These are phyloP conservation scores for Agaricus blazei DNA, from an alignment of 768 basidiomycete species.

Conservation along the genomic window DNA sequence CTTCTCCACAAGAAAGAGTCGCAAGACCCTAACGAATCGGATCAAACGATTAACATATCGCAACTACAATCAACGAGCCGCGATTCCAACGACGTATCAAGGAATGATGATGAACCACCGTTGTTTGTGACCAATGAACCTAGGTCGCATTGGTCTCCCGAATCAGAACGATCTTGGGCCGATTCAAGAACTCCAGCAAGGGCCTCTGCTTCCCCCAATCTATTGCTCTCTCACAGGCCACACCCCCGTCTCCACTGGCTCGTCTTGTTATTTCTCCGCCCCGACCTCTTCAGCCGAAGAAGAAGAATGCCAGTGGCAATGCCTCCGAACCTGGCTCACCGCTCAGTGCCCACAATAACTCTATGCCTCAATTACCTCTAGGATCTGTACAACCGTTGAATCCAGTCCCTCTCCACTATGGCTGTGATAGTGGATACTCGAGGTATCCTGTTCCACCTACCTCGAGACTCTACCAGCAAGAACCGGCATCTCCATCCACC, in stretches of 20 bases:
- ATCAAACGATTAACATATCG: slow-evolving; percentile 5
- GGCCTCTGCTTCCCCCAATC: slow-evolving; percentile 13
- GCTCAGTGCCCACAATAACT: not conserved
- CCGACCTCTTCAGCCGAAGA: slow-evolving; percentile 3
- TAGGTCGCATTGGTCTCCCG: slow-evolving; percentile 13
- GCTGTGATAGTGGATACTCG: not conserved
- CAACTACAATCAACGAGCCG: slow-evolving; percentile 9
- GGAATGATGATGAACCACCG: not conserved
- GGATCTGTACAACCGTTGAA: not conserved
- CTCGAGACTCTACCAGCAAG: not conserved
- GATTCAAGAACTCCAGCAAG: slow-evolving; percentile 2
- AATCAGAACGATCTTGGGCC: not conserved
- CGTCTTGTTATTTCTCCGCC: slow-evolving; percentile 2
- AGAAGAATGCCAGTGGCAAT: not conserved
- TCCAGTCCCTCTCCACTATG: slow-evolving; percentile 5
- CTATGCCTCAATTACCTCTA: not conserved
- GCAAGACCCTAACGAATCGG: slow-evolving; percentile 3
- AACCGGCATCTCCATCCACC: slow-evolving; percentile 3
- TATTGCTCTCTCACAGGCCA: slow-evolving; percentile 13
- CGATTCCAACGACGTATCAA: slow-evolving; percentile 5
- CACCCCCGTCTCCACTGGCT: slow-evolving; percentile 12
- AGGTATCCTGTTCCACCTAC: not conserved
- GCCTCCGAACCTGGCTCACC: not conserved
- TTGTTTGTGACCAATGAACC: not conserved
- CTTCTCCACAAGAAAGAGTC: slow-evolving; percentile 20